These are phyloP conservation scores for Teunomyces pallodes DNA, from an alignment of 805 yeast species.

Conservation along the genomic window DNA sequence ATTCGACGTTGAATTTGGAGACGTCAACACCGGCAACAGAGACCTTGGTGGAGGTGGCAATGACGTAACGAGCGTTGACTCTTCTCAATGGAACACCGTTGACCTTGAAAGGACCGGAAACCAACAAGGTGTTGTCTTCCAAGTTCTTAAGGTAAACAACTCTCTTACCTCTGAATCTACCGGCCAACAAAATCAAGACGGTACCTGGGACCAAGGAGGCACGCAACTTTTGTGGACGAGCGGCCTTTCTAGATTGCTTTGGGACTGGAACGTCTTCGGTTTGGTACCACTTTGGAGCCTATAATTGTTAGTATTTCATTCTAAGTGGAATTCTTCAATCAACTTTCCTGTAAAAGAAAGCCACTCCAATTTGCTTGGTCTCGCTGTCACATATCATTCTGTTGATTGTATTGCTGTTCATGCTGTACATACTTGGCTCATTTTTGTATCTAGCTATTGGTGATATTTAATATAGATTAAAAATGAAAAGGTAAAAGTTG, in stretches of 20 bases:
- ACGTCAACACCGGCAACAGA: conserved; percentile 77
- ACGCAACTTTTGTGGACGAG: conserved; percentile 93
- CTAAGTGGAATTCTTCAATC: neutral
- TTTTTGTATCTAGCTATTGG: conserved; percentile 17
- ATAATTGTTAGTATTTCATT: conserved; percentile 21
- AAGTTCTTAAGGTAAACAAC: conserved; percentile 95
- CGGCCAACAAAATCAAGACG: conserved; percentile 94
- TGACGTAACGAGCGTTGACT: conserved; percentile 97
- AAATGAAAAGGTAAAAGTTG: conserved; percentile 7
- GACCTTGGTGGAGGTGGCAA: conserved; percentile 95
- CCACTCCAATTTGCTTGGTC: neutral
- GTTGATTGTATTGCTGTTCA: neutral
- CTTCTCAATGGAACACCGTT: conserved; percentile 99
- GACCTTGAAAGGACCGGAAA: conserved; percentile 98
- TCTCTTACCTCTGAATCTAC: conserved; percentile 99
- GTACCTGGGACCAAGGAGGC: conserved; percentile 97
- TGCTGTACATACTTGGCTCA: conserved; percentile 15
- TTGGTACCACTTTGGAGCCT: conserved; percentile 92
- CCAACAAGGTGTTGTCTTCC: conserved; percentile 96
- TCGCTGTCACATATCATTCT: neutral
- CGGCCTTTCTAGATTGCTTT: conserved; percentile 85
- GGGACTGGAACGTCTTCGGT: conserved; percentile 87
- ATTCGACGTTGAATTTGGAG: conserved; percentile 87
- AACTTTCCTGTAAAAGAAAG: neutral
- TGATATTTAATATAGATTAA: conserved; percentile 11